Percentiles rank a stretch among this genome's conserved stretches.
Conservation (phyloP, 306 rosid species). For the Malus fusca region DNA sequence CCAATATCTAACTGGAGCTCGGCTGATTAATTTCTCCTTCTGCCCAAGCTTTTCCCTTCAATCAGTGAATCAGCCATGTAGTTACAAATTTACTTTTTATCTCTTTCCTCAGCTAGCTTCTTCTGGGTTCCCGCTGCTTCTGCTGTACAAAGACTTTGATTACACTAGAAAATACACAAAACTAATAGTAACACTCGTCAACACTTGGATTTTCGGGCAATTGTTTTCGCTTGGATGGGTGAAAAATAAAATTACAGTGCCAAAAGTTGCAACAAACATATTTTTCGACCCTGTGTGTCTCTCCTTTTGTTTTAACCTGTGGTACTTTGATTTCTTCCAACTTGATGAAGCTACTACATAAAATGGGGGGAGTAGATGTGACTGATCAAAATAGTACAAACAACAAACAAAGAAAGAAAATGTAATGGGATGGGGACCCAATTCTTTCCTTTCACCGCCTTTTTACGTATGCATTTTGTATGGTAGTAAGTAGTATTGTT, state of each 20-base stretch:
- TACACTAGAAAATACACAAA: conserved; percentile 34
- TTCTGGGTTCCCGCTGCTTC: conserved; percentile 24
- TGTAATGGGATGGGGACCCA: conserved; percentile 38
- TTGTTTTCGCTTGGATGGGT: conserved; percentile 18
- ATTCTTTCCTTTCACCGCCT: conserved; percentile 45
- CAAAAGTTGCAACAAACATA: conserved; percentile 34
- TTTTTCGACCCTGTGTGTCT: conserved; percentile 22
- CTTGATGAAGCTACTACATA: conserved; percentile 38
- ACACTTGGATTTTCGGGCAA: conserved; percentile 17
- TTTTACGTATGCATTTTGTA: conserved; percentile 74
- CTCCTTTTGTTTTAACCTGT: conserved; percentile 47
- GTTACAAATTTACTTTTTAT: conserved; percentile 10
- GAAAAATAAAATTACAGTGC: conserved; percentile 34
- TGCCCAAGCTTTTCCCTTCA: conserved; percentile 2
- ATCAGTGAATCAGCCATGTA: conserved; percentile 31
- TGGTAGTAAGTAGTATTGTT: conserved; percentile 74
- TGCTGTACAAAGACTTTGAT: conserved; percentile 48
- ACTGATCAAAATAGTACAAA: conserved; percentile 41
- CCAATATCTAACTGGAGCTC: conserved; percentile 5
- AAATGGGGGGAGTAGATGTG: conserved; percentile 22
- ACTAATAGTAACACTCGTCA: not conserved
- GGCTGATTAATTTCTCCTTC: not conserved
- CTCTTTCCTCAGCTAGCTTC: conserved; percentile 11
- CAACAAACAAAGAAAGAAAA: conserved; percentile 27
- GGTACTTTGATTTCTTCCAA: conserved; percentile 35